These are phyloP conservation scores for Pleurotus salmoneostramineus DNA, from an alignment of 768 basidiomycete species.

Conservation along the genomic window DNA sequence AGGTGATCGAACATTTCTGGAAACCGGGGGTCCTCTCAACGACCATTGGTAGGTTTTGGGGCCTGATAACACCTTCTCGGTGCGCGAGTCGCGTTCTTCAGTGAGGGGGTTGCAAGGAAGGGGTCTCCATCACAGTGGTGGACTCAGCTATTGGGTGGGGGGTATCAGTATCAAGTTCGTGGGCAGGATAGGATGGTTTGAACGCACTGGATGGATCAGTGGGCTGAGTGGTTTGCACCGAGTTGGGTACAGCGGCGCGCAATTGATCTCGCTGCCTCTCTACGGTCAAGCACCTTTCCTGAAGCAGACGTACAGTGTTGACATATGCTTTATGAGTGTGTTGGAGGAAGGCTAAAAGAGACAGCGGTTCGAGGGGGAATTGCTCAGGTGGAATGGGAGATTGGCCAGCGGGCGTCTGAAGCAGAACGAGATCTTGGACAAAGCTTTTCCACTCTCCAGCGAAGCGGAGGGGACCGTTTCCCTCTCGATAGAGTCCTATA, in stretches of 20 bases:
- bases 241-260: background rate
- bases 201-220: background rate
- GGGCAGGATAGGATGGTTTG: background rate
- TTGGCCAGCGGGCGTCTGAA: background rate
- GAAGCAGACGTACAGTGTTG: background rate
- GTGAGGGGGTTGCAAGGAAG: too few relatives aligned
- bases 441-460: conserved; percentile 2
- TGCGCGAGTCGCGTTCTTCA: too few relatives aligned
- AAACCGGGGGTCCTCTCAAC: too few relatives aligned
- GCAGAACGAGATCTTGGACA: background rate
- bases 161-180: background rate
- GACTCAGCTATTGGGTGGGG: background rate
- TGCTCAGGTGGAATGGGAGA: background rate
- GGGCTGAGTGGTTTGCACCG: background rate
- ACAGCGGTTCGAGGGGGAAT: background rate
- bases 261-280: conserved; percentile 1
- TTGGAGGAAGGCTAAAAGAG: background rate
- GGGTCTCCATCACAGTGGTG: too few relatives aligned
- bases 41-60: too few relatives aligned
- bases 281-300: background rate
- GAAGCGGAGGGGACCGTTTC: background rate
- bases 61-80: too few relatives aligned
- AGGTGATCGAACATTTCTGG: too few relatives aligned
- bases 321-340: conserved; percentile 1
- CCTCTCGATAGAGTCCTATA: background rate